These are phyloP conservation scores for Solanum lycopersicoides DNA, from an alignment of 257 asterid genomes.

Conservation along the genomic window DNA sequence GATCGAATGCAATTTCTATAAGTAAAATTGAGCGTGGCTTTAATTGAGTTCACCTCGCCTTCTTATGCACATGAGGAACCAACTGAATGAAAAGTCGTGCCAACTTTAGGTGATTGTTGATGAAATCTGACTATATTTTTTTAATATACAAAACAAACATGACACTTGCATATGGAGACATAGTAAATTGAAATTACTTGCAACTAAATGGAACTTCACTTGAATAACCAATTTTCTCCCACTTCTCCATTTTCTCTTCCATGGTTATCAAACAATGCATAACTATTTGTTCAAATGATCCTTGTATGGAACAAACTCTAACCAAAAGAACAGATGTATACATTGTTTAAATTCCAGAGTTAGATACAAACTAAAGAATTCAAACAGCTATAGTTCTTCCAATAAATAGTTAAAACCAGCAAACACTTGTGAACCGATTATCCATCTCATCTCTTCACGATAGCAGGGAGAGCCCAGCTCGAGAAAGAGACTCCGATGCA, in stretches of 20 bases:
- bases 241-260: neutral
- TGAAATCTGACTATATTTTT: neutral
- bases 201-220: neutral
- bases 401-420: neutral
- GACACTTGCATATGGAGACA: neutral
- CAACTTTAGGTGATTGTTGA: neutral
- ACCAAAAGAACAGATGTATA: neutral
- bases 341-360: neutral
- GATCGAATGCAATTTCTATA: neutral
- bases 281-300: neutral
- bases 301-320: neutral
- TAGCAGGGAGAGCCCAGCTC: neutral
- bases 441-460: neutral
- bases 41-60: neutral
- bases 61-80: neutral
- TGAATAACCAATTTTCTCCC: neutral
- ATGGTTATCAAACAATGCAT: neutral
- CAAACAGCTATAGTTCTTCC: neutral
- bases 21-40: neutral
- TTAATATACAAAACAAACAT: too few species aligned
- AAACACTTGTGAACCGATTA: neutral
- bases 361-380: neutral
- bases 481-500: neutral
- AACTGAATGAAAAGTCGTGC: neutral
- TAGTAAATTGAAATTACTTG: neutral